phyloP scores from a whole-genome alignment of 306 rosid species.

The Calophaca sinica region DNA sequence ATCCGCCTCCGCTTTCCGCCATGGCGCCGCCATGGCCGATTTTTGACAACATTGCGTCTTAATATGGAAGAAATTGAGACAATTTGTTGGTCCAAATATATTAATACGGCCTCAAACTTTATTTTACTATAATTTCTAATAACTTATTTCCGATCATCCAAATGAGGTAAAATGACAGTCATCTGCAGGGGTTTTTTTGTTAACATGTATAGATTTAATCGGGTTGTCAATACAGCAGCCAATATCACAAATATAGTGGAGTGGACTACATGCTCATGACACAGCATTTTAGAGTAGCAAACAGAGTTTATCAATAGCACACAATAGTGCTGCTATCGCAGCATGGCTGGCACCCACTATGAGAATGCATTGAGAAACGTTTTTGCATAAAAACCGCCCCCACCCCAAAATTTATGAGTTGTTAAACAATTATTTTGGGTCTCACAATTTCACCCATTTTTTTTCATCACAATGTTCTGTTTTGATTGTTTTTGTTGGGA shows the following conservation, averaged over 20 bases:
- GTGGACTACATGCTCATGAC: background rate
- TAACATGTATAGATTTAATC: background rate
- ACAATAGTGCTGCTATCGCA: background rate
- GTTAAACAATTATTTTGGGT: background rate
- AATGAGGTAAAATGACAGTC: constrained; percentile 13
- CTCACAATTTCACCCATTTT: constrained; percentile 5
- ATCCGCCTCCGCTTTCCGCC: no score
- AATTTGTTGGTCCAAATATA: constrained; percentile 7
- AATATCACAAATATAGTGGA: background rate
- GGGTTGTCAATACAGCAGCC: background rate
- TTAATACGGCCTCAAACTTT: constrained; percentile 9
- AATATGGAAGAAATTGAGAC: background rate
- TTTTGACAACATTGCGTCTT: no score
- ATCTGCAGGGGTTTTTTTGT: background rate
- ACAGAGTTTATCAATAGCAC: background rate
- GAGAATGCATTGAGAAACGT: background rate
- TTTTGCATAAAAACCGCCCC: no score
- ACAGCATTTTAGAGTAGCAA: background rate
- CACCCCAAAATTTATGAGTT: no score
- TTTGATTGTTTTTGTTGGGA: background rate
- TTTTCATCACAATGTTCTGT: background rate
- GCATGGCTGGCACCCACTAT: constrained; percentile 5
- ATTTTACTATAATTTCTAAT: constrained; percentile 25
- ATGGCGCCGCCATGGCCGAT: no score
- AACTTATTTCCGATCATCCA: constrained; percentile 23